Conservation (phyloP, 352 stramenopile genomes). For the Discostella stelligera region DNA sequence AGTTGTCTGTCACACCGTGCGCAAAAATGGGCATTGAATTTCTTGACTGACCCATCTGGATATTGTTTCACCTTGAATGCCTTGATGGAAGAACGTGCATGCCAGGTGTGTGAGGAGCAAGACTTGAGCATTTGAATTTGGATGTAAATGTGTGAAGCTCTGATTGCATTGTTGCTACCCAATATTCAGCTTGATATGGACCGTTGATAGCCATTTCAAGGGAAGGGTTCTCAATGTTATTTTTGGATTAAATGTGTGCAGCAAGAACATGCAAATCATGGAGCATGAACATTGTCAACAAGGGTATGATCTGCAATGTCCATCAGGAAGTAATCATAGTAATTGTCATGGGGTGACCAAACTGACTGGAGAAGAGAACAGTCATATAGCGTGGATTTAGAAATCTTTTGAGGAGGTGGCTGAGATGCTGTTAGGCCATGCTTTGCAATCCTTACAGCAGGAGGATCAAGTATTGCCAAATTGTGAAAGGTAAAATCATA, state of each 20-base stretch:
- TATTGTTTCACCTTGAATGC: no score
- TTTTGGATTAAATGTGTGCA: constrained; percentile 2
- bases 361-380: constrained; percentile 4
- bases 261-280: not conserved
- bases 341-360: no score
- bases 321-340: no score
- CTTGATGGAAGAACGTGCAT: not conserved
- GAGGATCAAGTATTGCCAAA: not conserved
- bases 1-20: constrained; percentile 24
- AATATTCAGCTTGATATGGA: not conserved
- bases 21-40: constrained; percentile 43
- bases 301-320: not conserved
- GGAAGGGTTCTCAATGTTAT: not conserved
- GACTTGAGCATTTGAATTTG: not conserved
- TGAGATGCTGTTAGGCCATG: not conserved
- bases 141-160: not conserved
- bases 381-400: not conserved
- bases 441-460: not conserved
- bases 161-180: not conserved
- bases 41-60: constrained; percentile 7
- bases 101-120: not conserved
- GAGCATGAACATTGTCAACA: not conserved
- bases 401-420: not conserved
- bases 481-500: not conserved
- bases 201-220: no score